These are phyloP conservation scores for Penicillium verhagenii DNA, from an alignment of 495 filamentous ascomycete genomes.

Conservation along the genomic window DNA sequence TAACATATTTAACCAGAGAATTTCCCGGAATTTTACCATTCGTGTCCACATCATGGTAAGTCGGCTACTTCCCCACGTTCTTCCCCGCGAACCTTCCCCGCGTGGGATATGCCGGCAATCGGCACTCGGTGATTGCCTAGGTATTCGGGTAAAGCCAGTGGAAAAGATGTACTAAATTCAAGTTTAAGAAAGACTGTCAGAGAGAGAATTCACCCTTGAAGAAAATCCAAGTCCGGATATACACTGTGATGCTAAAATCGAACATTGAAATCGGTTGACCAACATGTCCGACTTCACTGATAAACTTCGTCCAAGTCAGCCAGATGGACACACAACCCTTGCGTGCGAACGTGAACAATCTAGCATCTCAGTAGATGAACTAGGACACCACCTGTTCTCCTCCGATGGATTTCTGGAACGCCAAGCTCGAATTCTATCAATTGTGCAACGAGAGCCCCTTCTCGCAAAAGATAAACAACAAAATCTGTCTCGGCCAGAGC, in stretches of 20 bases:
- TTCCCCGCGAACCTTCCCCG: conserved; percentile 15
- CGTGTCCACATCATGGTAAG: neutral
- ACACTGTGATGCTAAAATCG: neutral
- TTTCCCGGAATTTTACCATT: neutral
- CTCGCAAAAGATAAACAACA: conserved; percentile 43
- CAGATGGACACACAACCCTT: conserved; percentile 37
- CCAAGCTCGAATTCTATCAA: conserved; percentile 37
- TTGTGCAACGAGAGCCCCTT: conserved; percentile 38
- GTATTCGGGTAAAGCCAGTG: neutral
- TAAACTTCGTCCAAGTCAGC: conserved; percentile 38
- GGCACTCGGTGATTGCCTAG: conserved; percentile 26
- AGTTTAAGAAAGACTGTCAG: neutral
- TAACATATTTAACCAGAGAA: neutral
- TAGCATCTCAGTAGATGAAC: conserved; percentile 33
- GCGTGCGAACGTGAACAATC: conserved; percentile 38
- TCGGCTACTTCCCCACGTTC: conserved; percentile 19
- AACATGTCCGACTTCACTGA: conserved; percentile 49
- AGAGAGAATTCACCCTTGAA: neutral
- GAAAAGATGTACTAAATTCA: neutral
- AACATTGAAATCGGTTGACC: neutral
- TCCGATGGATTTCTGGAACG: conserved; percentile 40
- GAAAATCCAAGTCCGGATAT: neutral
- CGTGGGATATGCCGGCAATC: conserved; percentile 21
- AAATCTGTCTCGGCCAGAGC: conserved; percentile 44
- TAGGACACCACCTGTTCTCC: conserved; percentile 39